Evolutionary conservation across 768 basidiomycete species (phyloP), one percentile per base, ranked within the genome.

Genomic region (Naganishia onofrii): DNA sequence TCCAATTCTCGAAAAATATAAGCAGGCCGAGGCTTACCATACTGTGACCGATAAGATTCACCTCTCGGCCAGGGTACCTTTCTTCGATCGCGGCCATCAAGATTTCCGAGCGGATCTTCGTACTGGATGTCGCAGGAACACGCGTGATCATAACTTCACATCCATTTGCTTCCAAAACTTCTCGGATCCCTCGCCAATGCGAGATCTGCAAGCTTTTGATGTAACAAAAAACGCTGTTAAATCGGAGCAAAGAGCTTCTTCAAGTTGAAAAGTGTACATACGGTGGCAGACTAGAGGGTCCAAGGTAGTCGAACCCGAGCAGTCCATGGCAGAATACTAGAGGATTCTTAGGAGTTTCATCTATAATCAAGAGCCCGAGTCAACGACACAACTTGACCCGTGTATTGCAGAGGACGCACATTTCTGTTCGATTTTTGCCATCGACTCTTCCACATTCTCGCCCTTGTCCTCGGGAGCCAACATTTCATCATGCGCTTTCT

Each of bases 151-250:
- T 86, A 42, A 97, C 90, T 78, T 98, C 90, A 15, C 86, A 86
- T 21, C 92, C 94, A 77, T 90, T 93, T 44, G 89, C 85, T 76
- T 94, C 89, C 8, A 99, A 84, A 21, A 90, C 93, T 78, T 97
- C 92, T 76, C 90, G 89, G 73, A 99, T 95, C 8, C 96, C 96
- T 44, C 95, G 86, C 96, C 96, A 99, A 80, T 99, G 93, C 1
- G 89, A 85, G 51, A 99, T 92, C 76, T 93, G 88, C 21, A 97
- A 75, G 4, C 92, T 15, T n/a, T n/a, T n/a, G n/a, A n/a, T n/a
- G 89, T 68, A 89, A 26, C 2, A 10, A 23, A 88, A 82, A 1
- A 86, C 28, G 88, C 0, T 90, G 89, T 28, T 92, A 88, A 26
- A 2, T 8, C n/a, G n/a, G n/a, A 7, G 12, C n/a, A n/a, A 26